Conservation (phyloP, 2,329 filamentous ascomycete genomes). For the Verticillium longisporum region DNA sequence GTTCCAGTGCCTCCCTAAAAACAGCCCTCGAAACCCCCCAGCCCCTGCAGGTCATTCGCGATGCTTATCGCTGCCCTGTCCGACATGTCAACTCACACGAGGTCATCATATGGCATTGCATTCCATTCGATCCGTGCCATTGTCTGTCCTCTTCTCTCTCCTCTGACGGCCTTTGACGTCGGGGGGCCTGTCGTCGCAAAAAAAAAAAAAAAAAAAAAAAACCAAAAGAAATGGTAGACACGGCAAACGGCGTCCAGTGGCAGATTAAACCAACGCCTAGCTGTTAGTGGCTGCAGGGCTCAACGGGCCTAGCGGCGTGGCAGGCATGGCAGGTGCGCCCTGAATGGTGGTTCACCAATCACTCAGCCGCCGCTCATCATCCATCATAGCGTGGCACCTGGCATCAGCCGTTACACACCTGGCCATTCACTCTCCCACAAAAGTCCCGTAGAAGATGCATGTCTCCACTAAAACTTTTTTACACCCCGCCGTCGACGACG, state of each 20-base stretch:
- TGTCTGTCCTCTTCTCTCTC: background rate
- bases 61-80: background rate
- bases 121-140: background rate
- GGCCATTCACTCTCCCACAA: too few relatives aligned
- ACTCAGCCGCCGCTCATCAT: background rate
- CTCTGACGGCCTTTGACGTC: background rate
- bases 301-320: background rate
- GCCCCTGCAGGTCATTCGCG: background rate
- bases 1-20: background rate
- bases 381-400: background rate
- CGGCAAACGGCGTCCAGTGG: background rate
- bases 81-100: background rate
- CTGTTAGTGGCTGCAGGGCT: background rate
- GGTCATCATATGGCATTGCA: background rate
- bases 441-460: too few relatives aligned
- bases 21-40: background rate
- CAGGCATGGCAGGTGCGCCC: background rate
- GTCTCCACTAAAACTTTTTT: constrained; percentile 1
- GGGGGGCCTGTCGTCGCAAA: background rate
- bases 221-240: background rate
- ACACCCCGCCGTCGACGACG: background rate
- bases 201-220: too few relatives aligned
- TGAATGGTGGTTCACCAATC: background rate
- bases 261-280: background rate
- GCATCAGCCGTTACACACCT: background rate